Conservation (phyloP, 352 stramenopile genomes). For the Phytophthora europaea region DNA sequence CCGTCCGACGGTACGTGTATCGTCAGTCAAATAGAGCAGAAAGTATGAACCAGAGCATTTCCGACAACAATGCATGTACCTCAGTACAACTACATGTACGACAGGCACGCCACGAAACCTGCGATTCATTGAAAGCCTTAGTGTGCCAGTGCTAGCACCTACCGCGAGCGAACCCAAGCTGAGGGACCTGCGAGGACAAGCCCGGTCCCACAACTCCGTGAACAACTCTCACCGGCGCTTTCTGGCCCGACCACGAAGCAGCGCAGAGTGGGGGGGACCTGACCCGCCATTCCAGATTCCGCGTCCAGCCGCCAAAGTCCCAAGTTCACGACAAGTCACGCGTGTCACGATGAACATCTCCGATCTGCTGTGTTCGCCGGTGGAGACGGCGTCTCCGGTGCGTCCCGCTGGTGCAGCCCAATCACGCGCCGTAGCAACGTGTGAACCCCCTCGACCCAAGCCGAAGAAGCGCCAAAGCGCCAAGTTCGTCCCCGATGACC, state of each 20-base stretch:
- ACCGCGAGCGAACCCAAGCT: too few species aligned
- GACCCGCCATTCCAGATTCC: slow-evolving; percentile 14
- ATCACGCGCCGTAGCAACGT: slow-evolving; percentile 4
- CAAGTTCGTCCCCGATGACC: slow-evolving; percentile 23
- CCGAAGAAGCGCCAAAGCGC: slow-evolving; percentile 13
- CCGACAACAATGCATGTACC: background rate
- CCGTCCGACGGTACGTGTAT: background rate
- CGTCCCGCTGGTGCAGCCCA: background rate
- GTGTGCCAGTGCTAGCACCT: too few species aligned
- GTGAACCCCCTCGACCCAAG: slow-evolving; percentile 5
- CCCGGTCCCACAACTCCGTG: background rate
- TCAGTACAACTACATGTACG: background rate
- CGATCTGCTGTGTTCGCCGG: slow-evolving; percentile 21
- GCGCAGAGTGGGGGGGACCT: too few species aligned
- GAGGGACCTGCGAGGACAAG: background rate
- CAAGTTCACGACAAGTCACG: background rate
- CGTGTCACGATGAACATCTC: slow-evolving; percentile 21
- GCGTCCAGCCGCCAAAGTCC: background rate
- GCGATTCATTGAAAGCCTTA: background rate
- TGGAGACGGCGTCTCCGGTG: slow-evolving; percentile 4
- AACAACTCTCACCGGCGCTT: slow-evolving; percentile 5
- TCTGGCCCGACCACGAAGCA: slow-evolving; percentile 6
- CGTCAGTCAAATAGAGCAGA: background rate
- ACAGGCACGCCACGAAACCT: background rate
- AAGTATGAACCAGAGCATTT: too few species aligned